Percentiles rank a stretch among this genome's conserved stretches.
Conservation (phyloP, 1,139 yeast species). For the Hyphopichia fennica region DNA sequence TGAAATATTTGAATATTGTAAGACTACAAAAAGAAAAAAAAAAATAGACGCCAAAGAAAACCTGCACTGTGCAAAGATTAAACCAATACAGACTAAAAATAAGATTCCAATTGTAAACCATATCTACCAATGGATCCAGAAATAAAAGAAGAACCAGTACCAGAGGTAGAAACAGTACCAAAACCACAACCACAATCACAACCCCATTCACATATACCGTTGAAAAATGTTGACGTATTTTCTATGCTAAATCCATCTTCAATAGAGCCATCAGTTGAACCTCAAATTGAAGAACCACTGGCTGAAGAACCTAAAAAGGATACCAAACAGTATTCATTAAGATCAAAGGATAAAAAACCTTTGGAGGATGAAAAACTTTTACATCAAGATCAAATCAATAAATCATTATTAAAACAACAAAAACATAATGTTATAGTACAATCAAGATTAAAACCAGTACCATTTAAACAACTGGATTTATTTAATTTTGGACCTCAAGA, state of each 20-base stretch:
- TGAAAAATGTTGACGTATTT: constrained; percentile 1
- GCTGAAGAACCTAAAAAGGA: background rate
- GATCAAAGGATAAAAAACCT: constrained; percentile 22
- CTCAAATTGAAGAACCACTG: constrained; percentile 18
- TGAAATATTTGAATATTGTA: too few relatives aligned
- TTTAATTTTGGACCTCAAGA: constrained; percentile 7
- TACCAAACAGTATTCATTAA: constrained; percentile 20
- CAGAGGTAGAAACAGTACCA: too few relatives aligned
- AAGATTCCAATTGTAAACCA: too few relatives aligned
- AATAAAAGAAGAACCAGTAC: too few relatives aligned
- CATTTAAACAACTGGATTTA: constrained; percentile 38
- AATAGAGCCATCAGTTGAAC: constrained; percentile 20
- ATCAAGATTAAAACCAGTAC: constrained; percentile 48
- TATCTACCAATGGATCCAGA: too few relatives aligned
- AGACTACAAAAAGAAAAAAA: too few relatives aligned
- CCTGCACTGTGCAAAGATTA: too few relatives aligned
- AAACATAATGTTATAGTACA: constrained; percentile 35
- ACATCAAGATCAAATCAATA: constrained; percentile 8
- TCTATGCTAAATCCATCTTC: background rate
- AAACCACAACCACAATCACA: too few relatives aligned
- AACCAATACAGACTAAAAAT: too few relatives aligned
- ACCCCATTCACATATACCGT: background rate
- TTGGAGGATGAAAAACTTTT: constrained; percentile 13
- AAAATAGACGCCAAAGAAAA: too few relatives aligned
- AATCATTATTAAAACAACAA: constrained; percentile 23